Evolutionary conservation across 805 yeast species (phyloP), one percentile per base, ranked within the genome.

Genomic region (Isabelozyma pseudorhagii): DNA sequence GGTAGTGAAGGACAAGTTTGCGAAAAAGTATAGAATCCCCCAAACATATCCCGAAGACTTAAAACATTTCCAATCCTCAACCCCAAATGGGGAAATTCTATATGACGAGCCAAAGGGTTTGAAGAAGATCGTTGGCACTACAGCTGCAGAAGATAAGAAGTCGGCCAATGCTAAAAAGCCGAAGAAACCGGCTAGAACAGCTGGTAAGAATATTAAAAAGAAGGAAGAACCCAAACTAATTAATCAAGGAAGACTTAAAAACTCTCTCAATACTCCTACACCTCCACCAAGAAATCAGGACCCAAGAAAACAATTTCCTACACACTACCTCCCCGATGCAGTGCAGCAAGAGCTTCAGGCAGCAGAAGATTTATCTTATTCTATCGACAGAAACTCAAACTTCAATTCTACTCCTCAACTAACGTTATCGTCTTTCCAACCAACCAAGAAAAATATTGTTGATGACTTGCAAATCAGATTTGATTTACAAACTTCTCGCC

Each of bases 1-100:
- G 98, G 83, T 93, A 17, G 94, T 94, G 13, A 87, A 85, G 62
- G 83, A 81, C 25, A 84, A 85, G 55, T 89, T 81, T 64, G 94
- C 94, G 0, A 75, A 74, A 49, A 78, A 78, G 57, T 89, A 84
- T 63, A 71, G 88, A 55, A 87, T 89, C 15, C 79, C 85, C 9
- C 72, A 75, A 14, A 84, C 77, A 39, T 79, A 77, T 55, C 89
- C 89, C 1, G 74, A 78, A 5, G 79, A 82, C 49, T 66, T 84
- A 49, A 71, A 70, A 50, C 75, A 71, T 43, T 72, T 58, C 51
- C 68, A 65, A 40, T 64, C 61, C 11, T 59, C 72, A 5, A 69
- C 74, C 4, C 67, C 68, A 10, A 62, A 62, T 9, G 64, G 69
- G 3, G 72, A 68, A 40, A 62, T 61, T 13, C 51, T 57, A 8